phyloP scores from a whole-genome alignment of 805 yeast genomes.

The Saccharomycopsis synnaedendra region DNA sequence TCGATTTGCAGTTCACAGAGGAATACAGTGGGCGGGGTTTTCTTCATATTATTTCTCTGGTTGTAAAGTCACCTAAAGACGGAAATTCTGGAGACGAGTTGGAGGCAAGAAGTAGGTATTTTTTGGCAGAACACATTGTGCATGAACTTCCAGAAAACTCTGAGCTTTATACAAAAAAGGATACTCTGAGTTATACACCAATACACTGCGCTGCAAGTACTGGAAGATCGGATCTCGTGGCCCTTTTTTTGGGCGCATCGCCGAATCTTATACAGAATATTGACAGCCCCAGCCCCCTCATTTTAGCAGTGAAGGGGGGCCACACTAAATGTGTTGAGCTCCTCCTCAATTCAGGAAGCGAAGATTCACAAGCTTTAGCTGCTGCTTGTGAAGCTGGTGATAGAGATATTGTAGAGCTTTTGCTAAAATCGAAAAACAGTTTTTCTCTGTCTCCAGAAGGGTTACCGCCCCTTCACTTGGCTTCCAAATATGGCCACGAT shows the following conservation, averaged over 20 bases:
- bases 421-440: constrained; percentile 40
- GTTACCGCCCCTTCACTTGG: constrained; percentile 75
- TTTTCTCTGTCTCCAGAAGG: constrained; percentile 52
- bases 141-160: too few relatives aligned
- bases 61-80: background rate
- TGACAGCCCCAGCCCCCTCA: constrained; percentile 71
- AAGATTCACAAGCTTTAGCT: constrained; percentile 32
- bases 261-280: constrained; percentile 26
- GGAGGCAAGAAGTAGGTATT: background rate
- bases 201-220: constrained; percentile 74
- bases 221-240: constrained; percentile 35
- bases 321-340: constrained; percentile 43
- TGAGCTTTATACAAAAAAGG: constrained; percentile 32
- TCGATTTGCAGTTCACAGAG: constrained; percentile 55
- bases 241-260: constrained; percentile 24
- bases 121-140: background rate
- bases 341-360: constrained; percentile 30
- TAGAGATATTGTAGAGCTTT: constrained; percentile 50
- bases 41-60: constrained; percentile 52
- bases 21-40: constrained; percentile 66
- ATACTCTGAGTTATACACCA: constrained; percentile 68
- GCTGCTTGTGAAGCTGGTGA: constrained; percentile 85
- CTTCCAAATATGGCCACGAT: constrained; percentile 72
- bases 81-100: background rate
- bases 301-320: constrained; percentile 64